Evolutionary conservation across 139 green algal genomes (phyloP).

Genomic region (Volvox reticuliferus): DNA sequence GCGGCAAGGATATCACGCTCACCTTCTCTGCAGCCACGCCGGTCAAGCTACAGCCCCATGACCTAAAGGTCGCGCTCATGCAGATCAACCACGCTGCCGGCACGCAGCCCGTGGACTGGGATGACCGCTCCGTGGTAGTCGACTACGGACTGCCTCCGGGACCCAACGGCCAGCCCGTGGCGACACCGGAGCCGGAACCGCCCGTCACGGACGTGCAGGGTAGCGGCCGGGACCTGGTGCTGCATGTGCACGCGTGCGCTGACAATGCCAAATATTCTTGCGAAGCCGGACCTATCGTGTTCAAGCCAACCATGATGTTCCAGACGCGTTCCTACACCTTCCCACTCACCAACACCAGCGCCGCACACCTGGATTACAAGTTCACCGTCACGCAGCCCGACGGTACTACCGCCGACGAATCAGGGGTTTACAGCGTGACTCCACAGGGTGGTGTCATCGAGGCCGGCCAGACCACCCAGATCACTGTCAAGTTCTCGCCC

Average conservation of each 20-base stretch:
- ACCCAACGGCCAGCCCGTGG: slow-evolving; percentile 29
- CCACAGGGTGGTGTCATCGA: slow-evolving; percentile 65
- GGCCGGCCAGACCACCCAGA: slow-evolving; percentile 49
- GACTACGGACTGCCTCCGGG: slow-evolving; percentile 43
- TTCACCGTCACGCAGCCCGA: slow-evolving; percentile 45
- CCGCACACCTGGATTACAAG: slow-evolving; percentile 71
- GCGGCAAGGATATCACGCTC: slow-evolving; percentile 71
- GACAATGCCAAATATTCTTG: slow-evolving; percentile 74
- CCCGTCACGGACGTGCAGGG: slow-evolving; percentile 57
- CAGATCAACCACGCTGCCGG: slow-evolving; percentile 9
- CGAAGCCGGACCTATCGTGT: slow-evolving; percentile 70
- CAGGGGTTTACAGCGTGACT: slow-evolving; percentile 65
- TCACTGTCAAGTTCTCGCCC: slow-evolving; percentile 82
- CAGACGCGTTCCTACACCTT: slow-evolving; percentile 81
- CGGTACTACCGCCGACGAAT: slow-evolving; percentile 44
- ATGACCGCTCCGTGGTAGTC: slow-evolving; percentile 59
- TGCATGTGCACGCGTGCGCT: slow-evolving; percentile 66
- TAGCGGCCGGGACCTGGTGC: slow-evolving; percentile 54
- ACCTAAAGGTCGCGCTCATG: slow-evolving; percentile 50
- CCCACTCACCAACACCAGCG: slow-evolving; percentile 76
- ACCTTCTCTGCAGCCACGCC: slow-evolving; percentile 66
- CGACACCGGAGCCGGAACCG: slow-evolving; percentile 57
- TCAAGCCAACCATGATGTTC: slow-evolving; percentile 90
- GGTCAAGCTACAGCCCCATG: slow-evolving; percentile 61
- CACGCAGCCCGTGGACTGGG: slow-evolving; percentile 66